These are phyloP conservation scores for Phytophthora meadii DNA, from an alignment of 352 stramenopile species.

Conservation along the genomic window DNA sequence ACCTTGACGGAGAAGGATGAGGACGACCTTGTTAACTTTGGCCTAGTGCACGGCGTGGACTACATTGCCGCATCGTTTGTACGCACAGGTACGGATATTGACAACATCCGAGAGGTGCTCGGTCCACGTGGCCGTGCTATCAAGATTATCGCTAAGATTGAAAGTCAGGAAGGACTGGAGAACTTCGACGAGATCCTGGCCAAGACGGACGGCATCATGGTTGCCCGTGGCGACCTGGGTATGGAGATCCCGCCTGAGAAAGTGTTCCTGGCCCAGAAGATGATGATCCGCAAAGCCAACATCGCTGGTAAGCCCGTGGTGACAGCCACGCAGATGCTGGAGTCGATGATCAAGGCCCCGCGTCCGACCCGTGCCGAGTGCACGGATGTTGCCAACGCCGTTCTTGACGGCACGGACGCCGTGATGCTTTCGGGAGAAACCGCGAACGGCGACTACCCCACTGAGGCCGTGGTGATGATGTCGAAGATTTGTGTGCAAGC, in stretches of 20 bases:
- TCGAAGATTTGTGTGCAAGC: slow-evolving; percentile 92
- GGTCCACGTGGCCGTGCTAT: slow-evolving; percentile 86
- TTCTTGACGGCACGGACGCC: slow-evolving; percentile 97
- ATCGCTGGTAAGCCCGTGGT: slow-evolving; percentile 97
- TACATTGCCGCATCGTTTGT: slow-evolving; percentile 99
- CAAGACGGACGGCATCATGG: slow-evolving; percentile 98
- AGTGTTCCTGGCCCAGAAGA: slow-evolving; percentile 99
- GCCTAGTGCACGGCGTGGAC: slow-evolving; percentile 95
- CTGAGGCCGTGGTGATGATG: slow-evolving; percentile 96
- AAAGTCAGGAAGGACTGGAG: slow-evolving; percentile 97
- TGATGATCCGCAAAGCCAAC: slow-evolving; percentile 98
- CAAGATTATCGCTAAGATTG: slow-evolving; percentile 99
- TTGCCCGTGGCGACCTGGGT: slow-evolving; percentile 97
- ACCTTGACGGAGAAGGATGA: slow-evolving; percentile 95
- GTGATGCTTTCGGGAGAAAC: slow-evolving; percentile 99
- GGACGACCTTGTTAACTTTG: slow-evolving; percentile 95
- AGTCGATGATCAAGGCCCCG: slow-evolving; percentile 98
- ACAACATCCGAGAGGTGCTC: slow-evolving; percentile 94
- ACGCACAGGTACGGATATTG: slow-evolving; percentile 96
- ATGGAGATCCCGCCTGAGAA: slow-evolving; percentile 99
- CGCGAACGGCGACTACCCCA: slow-evolving; percentile 97
- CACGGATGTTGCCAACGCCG: slow-evolving; percentile 99
- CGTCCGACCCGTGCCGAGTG: slow-evolving; percentile 98
- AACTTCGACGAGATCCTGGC: slow-evolving; percentile 98
- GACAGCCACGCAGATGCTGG: slow-evolving; percentile 99